Base-by-base conservation (phyloP, 2,329 filamentous ascomycete genomes). In the Fusarium sp. region DNA sequence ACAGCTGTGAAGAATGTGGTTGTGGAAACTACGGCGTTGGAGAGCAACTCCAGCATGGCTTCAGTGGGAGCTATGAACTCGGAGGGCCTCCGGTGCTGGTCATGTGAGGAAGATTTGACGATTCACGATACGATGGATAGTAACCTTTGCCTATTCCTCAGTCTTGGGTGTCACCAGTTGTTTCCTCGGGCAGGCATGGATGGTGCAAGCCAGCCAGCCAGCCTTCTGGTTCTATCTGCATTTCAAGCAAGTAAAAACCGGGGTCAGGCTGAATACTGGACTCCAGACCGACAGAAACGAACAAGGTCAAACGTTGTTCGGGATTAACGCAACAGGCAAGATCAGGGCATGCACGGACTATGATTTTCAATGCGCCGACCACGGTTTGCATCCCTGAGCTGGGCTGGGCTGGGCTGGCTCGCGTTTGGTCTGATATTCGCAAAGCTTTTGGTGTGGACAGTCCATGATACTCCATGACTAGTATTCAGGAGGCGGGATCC, bases 341-440 rank as follows among this genome's bases (percentile, higher is more conserved):
- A 63, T 52, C 60, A 70, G 61, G 69, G 70, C 55, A 55, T 69
- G 75, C 75, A 78, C 69, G 67, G 74, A 64, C 72, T 62, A 67
- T 52, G 54, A 63, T 75, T 66, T 72, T 66, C 58, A 74, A 77
- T 67, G 75, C 73, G 60, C 63, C 63, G 57, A 56, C 67, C 59
- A 70, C 58, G 41, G 41, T 28, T 47, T 70, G 33, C 60, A 55
- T 60, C 35, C 44, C 49, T 66, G 26, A 28, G 44, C 15, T 51
- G 47, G n/a, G 31, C 20, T 51, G 47, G n/a, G 31, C 20, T 41
- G 22, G 26, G 45, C 22, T 51, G 22, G 22, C 48, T 51, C 48
- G 28, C 28, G n/a, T 15, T 26, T 38, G 35, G 20, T 38, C 31
- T 52, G n/a, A 24, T 51, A 47, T 49, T 61, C 39, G 51, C 36